Percentiles rank a stretch among this genome's conserved stretches.
phyloP scores from a whole-genome alignment of 768 basidiomycete genomes.

The Tylopilus rubrobrunneus region DNA sequence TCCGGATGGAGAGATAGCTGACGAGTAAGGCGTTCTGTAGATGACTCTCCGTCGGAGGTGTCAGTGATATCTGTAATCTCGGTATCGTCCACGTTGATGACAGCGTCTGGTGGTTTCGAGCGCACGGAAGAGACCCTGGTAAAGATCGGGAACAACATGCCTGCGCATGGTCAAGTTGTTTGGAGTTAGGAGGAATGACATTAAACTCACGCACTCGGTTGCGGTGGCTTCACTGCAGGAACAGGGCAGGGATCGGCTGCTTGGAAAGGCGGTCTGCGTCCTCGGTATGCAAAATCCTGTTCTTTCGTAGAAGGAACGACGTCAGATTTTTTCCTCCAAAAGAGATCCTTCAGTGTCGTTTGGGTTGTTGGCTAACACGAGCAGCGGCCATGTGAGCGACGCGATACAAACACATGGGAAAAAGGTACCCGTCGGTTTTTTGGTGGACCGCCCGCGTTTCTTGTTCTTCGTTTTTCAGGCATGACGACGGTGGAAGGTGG shows the following conservation, averaged over 20 bases:
- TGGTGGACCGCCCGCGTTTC: slow-evolving; percentile 6
- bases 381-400: slow-evolving; percentile 5
- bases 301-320: background rate
- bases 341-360: slow-evolving; percentile 26
- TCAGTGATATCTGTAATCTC: slow-evolving; percentile 20
- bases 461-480: slow-evolving; percentile 24
- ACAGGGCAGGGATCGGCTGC: background rate
- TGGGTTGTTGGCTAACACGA: slow-evolving; percentile 19
- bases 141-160: slow-evolving; percentile 27
- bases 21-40: slow-evolving; percentile 12
- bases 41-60: slow-evolving; percentile 12
- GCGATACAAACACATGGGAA: background rate
- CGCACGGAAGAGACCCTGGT: slow-evolving; percentile 6
- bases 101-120: slow-evolving; percentile 1
- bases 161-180: slow-evolving; percentile 11
- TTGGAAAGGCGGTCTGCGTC: background rate
- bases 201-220: slow-evolving; percentile 20
- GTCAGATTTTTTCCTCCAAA: slow-evolving; percentile 14
- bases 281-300: slow-evolving; percentile 1
- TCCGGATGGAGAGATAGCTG: slow-evolving; percentile 11
- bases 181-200: background rate
- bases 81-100: slow-evolving; percentile 13
- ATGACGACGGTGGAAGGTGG: slow-evolving; percentile 8
- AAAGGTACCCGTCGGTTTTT: slow-evolving; percentile 20
- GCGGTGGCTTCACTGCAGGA: background rate